Evolutionary conservation across 352 stramenopile species (phyloP).

Genomic region (Albugo candida): DNA sequence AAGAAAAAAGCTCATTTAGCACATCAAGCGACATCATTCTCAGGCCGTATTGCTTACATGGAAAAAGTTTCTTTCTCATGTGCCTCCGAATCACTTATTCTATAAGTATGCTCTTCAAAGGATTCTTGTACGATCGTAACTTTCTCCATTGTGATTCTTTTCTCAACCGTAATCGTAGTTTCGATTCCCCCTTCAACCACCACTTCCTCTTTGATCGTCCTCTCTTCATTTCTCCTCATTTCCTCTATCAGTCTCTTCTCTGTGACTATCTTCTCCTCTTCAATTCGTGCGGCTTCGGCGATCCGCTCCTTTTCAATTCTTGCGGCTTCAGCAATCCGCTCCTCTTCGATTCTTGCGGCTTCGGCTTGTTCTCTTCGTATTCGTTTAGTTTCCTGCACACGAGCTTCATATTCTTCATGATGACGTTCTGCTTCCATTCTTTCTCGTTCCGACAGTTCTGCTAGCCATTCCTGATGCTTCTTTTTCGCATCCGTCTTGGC

Average conservation of each 20-base stretch:
- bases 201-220: not conserved
- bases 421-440: slow-evolving; percentile 4
- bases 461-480: slow-evolving; percentile 6
- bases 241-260: not conserved
- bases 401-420: slow-evolving; percentile 3
- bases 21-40: too few relatives aligned
- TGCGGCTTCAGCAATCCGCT: not conserved
- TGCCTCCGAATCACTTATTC: too few relatives aligned
- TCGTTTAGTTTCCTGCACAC: slow-evolving; percentile 8
- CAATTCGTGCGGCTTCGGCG: not conserved
- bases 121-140: too few relatives aligned
- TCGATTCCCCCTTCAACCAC: not conserved
- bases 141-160: too few relatives aligned
- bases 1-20: too few relatives aligned
- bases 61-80: too few relatives aligned
- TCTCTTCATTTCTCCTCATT: not conserved
- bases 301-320: not conserved
- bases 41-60: too few relatives aligned
- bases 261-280: not conserved
- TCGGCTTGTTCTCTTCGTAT: slow-evolving; percentile 5
- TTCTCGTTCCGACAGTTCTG: slow-evolving; percentile 6
- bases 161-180: too few relatives aligned
- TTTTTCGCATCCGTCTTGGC: slow-evolving; percentile 9
- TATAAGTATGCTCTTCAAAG: too few relatives aligned
- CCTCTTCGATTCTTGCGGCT: slow-evolving; percentile 1